A percentile compares a stretch with the other conserved stretches of the same genome.
These are phyloP conservation scores for Candida argentea DNA, from an alignment of 805 yeast genomes.

Conservation along the genomic window DNA sequence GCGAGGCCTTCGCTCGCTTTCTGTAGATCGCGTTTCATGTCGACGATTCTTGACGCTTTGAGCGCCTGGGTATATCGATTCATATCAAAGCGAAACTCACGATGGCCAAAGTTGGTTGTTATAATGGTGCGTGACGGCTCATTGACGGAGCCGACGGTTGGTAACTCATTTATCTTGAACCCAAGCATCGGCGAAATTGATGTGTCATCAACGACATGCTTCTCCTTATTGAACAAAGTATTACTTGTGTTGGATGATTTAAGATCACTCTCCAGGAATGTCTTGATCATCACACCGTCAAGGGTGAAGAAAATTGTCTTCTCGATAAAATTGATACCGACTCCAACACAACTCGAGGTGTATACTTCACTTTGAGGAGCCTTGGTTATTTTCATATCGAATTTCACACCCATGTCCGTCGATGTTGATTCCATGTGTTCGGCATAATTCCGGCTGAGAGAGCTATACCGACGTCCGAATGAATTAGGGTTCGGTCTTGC, in stretches of 20 bases:
- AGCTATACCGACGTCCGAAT: slow-evolving; percentile 26
- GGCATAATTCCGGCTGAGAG: slow-evolving; percentile 15
- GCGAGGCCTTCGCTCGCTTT: too few relatives aligned
- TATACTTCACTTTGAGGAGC: slow-evolving; percentile 19
- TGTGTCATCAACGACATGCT: slow-evolving; percentile 4
- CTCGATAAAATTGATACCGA: slow-evolving; percentile 66
- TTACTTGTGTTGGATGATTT: slow-evolving; percentile 9
- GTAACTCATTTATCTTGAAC: slow-evolving; percentile 16
- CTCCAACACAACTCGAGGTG: slow-evolving; percentile 59
- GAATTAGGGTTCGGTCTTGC: slow-evolving; percentile 23
- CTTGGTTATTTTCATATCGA: slow-evolving; percentile 22
- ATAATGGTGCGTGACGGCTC: slow-evolving; percentile 15
- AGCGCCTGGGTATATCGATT: slow-evolving; percentile 38
- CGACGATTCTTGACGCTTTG: slow-evolving; percentile 24
- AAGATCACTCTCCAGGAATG: slow-evolving; percentile 17
- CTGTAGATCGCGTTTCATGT: too few relatives aligned
- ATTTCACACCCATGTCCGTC: slow-evolving; percentile 25
- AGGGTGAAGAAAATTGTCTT: slow-evolving; percentile 65
- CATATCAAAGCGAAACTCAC: slow-evolving; percentile 54
- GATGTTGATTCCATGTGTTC: slow-evolving; percentile 23
- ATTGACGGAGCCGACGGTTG: slow-evolving; percentile 2
- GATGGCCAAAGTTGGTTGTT: slow-evolving; percentile 45
- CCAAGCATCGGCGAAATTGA: slow-evolving; percentile 27
- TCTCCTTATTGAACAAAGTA: slow-evolving; percentile 10
- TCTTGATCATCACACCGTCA: slow-evolving; percentile 50